Evolutionary conservation across 176 grass and related monocot genomes (phyloP).

Genomic region (Zizania latifolia): DNA sequence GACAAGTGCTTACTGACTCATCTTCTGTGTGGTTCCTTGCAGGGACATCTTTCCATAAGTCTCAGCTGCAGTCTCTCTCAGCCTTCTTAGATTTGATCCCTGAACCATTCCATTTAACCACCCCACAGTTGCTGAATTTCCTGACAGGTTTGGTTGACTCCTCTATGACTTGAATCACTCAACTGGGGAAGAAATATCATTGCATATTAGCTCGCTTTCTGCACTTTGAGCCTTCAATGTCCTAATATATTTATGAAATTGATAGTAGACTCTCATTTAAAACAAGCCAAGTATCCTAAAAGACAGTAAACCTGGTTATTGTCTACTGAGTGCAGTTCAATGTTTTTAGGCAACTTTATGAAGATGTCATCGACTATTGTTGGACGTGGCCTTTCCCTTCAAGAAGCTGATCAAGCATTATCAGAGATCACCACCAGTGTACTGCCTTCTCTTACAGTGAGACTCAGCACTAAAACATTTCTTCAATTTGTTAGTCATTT

Average conservation of each 20-base stretch:
- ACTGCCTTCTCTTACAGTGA: constrained; percentile 40
- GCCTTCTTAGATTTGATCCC: constrained; percentile 40
- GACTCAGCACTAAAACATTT: not conserved
- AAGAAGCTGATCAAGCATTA: constrained; percentile 24
- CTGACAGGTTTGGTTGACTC: constrained; percentile 45
- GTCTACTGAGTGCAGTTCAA: constrained; percentile 14
- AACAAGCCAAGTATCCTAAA: not conserved
- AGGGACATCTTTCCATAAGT: constrained; percentile 65
- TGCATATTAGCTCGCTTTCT: not conserved
- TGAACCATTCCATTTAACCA: constrained; percentile 48
- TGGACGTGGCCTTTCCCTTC: constrained; percentile 12
- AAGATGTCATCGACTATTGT: constrained; percentile 24
- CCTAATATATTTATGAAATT: not conserved
- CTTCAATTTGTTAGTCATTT: not conserved
- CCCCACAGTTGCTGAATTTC: constrained; percentile 49
- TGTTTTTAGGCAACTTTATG: constrained; percentile 41
- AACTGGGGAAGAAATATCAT: not conserved
- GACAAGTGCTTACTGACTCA: not conserved
- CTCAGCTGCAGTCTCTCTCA: constrained; percentile 43
- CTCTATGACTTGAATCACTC: not conserved
- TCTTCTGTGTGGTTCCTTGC: not conserved
- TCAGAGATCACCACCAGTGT: constrained; percentile 32
- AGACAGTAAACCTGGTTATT: not conserved
- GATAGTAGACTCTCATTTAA: not conserved
- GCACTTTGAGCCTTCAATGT: not conserved